Conservation (phyloP, 176 grass and related monocot species). For the Tillandsia fasciculata region DNA sequence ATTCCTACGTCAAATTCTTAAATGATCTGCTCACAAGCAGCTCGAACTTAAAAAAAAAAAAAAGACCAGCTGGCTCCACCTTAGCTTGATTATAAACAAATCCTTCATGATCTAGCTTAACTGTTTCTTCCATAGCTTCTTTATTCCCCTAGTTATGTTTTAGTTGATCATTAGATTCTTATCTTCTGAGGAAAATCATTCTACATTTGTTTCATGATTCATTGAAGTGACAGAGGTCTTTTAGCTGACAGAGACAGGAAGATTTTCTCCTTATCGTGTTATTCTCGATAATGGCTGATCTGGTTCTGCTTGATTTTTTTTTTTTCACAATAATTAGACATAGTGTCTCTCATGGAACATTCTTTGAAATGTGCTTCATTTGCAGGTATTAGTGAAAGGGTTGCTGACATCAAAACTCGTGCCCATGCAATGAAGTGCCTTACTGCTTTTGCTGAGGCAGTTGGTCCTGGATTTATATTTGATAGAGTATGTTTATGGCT, state of each 20-base stretch:
- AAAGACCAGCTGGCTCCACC: too few relatives aligned
- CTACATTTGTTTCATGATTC: background rate
- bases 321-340: background rate
- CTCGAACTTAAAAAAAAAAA: too few relatives aligned
- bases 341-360: background rate
- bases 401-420: conserved; percentile 97
- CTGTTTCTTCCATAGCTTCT: too few relatives aligned
- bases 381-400: conserved; percentile 86
- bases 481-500: conserved; percentile 56
- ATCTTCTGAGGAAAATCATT: background rate
- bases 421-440: conserved; percentile 88
- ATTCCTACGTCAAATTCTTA: too few relatives aligned
- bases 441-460: conserved; percentile 82
- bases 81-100: too few relatives aligned
- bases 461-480: conserved; percentile 95
- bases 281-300: background rate
- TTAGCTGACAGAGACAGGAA: background rate
- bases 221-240: background rate
- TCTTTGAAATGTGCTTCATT: conserved; percentile 10
- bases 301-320: background rate
- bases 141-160: background rate
- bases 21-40: too few relatives aligned
- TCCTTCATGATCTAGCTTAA: too few relatives aligned
- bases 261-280: background rate
- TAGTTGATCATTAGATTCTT: background rate